These are phyloP conservation scores for Cucurbita maxima DNA, from an alignment of 306 rosid genomes.

Conservation along the genomic window DNA sequence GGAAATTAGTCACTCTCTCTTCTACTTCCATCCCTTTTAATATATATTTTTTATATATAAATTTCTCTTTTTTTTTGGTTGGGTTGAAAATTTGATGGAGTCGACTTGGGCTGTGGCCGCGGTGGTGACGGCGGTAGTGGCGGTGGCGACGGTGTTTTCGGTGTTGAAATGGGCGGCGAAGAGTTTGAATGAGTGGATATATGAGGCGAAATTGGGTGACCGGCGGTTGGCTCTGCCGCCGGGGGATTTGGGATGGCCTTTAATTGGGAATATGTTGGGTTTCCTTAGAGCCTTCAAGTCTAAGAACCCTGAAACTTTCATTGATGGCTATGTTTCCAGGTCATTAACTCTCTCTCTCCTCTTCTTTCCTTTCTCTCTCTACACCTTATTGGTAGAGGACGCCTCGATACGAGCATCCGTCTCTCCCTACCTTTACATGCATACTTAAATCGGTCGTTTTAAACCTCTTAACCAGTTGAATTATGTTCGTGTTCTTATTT, in stretches of 20 bases:
- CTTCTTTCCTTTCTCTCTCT: not conserved
- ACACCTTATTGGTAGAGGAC: not conserved
- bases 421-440: not conserved
- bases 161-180: conserved; percentile 21
- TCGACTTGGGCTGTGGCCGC: conserved; percentile 3
- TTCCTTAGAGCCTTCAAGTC: conserved; percentile 18
- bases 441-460: too few relatives aligned
- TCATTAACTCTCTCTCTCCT: not conserved
- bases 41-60: not conserved
- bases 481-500: too few relatives aligned
- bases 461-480: too few relatives aligned
- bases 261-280: conserved; percentile 24
- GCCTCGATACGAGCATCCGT: too few relatives aligned
- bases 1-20: not conserved
- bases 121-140: not conserved
- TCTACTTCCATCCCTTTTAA: not conserved
- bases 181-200: conserved; percentile 38
- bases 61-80: not conserved
- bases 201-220: conserved; percentile 11
- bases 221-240: conserved; percentile 23
- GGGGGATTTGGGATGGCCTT: conserved; percentile 39
- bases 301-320: conserved; percentile 23
- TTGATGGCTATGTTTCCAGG: conserved; percentile 21
- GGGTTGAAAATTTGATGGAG: not conserved
- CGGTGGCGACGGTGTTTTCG: not conserved